phyloP scores from a whole-genome alignment of 306 rosid genomes.

The Glycine latifolia region DNA sequence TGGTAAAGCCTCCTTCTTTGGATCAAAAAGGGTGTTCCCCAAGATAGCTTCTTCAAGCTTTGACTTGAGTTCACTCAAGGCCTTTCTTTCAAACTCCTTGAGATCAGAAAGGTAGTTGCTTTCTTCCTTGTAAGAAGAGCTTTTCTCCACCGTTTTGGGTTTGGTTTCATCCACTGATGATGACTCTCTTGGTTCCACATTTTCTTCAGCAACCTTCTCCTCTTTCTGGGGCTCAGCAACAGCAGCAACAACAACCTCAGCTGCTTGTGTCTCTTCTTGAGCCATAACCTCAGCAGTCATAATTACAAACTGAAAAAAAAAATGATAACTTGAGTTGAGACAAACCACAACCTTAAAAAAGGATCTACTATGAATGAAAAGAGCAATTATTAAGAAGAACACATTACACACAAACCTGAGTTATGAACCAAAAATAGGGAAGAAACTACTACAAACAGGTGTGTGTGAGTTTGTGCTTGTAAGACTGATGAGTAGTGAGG shows the following conservation, averaged over 20 bases:
- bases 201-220: conserved; percentile 29
- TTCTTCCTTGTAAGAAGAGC: conserved; percentile 58
- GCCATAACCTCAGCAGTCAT: conserved; percentile 51
- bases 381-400: no score
- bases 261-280: conserved; percentile 42
- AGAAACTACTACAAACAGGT: neutral
- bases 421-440: neutral
- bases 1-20: conserved; percentile 14
- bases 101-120: conserved; percentile 62
- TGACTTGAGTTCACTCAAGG: conserved; percentile 51
- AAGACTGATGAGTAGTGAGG: neutral
- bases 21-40: conserved; percentile 44
- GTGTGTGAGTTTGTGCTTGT: neutral
- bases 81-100: conserved; percentile 55
- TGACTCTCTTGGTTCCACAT: neutral
- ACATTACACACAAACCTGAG: neutral
- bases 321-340: neutral
- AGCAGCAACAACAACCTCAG: conserved; percentile 31
- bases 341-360: conserved; percentile 15
- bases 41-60: conserved; percentile 60
- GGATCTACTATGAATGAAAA: no score
- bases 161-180: conserved; percentile 18
- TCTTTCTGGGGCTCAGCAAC: conserved; percentile 8
- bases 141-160: conserved; percentile 39
- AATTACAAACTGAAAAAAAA: conserved; percentile 14